A percentile compares a stretch with the other conserved stretches of the same genome.
phyloP scores from a whole-genome alignment of 306 rosid species.

The Carpinus viminea region DNA sequence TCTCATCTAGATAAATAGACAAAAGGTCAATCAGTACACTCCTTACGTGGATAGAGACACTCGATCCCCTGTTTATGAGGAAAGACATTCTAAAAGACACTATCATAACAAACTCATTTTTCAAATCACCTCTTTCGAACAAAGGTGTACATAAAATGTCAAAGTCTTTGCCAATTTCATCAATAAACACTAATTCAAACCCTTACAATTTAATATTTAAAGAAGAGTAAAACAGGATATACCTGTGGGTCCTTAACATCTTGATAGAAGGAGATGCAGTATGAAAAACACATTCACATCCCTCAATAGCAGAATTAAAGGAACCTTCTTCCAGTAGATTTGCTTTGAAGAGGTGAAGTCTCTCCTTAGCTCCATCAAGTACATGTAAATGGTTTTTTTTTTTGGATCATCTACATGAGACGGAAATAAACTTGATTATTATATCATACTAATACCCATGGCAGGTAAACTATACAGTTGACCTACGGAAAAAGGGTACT shows the following conservation, averaged over 20 bases:
- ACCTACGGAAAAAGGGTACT: neutral
- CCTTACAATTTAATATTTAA: neutral
- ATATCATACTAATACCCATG: neutral
- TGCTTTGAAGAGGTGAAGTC: conserved; percentile 45
- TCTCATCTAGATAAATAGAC: neutral
- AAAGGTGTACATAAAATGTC: neutral
- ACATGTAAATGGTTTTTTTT: conserved; percentile 31
- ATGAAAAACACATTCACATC: conserved; percentile 43
- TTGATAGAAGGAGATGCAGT: conserved; percentile 40
- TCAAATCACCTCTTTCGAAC: neutral
- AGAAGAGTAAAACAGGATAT: neutral
- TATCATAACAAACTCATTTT: neutral
- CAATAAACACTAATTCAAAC: neutral
- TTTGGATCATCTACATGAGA: conserved; percentile 29
- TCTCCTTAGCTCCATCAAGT: conserved; percentile 47
- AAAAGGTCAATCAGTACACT: neutral
- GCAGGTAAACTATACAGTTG: neutral
- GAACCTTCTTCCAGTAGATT: conserved; percentile 43
- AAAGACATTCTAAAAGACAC: neutral
- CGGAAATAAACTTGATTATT: neutral
- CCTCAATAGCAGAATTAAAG: conserved; percentile 38
- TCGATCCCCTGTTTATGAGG: neutral
- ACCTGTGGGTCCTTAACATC: conserved; percentile 44
- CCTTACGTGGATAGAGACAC: neutral
- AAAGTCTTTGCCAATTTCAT: neutral